Evolutionary conservation across 108 stramenopile genomes (phyloP), one percentile per base, ranked within the genome.

Genomic region (Aurantiochytrium sp.): DNA sequence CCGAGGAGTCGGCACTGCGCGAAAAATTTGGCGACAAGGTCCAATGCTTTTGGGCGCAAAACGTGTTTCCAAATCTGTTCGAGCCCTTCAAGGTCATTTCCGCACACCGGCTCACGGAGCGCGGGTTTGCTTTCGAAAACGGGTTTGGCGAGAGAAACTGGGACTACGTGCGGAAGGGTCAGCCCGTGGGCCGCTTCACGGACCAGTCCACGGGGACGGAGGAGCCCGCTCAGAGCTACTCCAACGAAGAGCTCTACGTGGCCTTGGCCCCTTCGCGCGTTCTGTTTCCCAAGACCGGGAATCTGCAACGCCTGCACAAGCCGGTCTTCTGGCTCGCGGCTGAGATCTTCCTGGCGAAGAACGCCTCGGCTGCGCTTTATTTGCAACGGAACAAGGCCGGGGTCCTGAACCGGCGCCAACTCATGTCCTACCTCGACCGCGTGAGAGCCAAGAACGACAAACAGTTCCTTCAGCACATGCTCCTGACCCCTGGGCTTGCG

Each of bases 301-400:
- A 41, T 24, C 24, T 81, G 73, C 45, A 24, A 6, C 10, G 21
- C 21, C 15, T 48, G 42, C 1, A 48, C 39, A 12, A n/a, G 12
- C 73, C 73, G 42, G 50, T 81, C 10, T 81, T 22, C 32, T 81
- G 73, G 73, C 73, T 81, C 32, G 73, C 73, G 36, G 12, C 36
- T 39, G 73, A 81, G 42, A 30, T 48, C 39, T 6, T 12, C 12
- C 42, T 41, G 2, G 39, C 73, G 17, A 48, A 6, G n/a, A 41
- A n/a, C 39, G 10, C 42, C 42, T 12, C 32, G 42, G 32, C 12
- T 6, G 27, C 45, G 6, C 19, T 48, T 24, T n/a, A n/a, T n/a
- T n/a, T n/a, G n/a, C 42, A n/a, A 12, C 8, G 8, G 39, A 48
- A 0, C 45, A 48, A 81, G 30, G 42, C 12, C 3, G 45, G 45